Base-by-base conservation (phyloP, 2,329 filamentous ascomycete genomes). In the Raffaelea deltoideospora region DNA sequence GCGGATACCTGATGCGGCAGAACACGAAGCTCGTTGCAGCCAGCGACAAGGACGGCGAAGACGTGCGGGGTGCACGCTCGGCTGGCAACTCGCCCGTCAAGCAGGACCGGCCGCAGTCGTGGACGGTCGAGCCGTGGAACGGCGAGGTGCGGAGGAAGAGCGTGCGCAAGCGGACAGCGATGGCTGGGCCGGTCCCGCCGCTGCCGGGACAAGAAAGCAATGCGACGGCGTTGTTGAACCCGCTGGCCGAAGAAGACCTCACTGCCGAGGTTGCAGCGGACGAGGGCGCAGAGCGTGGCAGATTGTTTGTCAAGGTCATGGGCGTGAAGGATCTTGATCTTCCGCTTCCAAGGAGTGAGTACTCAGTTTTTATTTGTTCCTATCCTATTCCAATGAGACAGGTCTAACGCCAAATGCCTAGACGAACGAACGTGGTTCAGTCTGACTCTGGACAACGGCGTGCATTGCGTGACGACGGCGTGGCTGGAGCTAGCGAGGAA, bases 111-210 rank as follows among this genome's bases (percentile, higher is more conserved):
- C 83, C 85, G 24, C 83, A 92, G 55, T 92, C 86, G 2, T 94
- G 90, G 82, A 90, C 85, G 13, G 90, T 93, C 5, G 90, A 96
- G 59, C 90, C 90, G 14, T 98, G 90, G 90, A 94, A 93, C 58
- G 75, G 79, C 41, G 82, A 86, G 56, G 58, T 67, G 31, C 74
- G 86, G 39, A 73, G 79, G 45, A 68, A 66, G 45, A 76, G 69
- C 47, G 59, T 74, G 27, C 67, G 74, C 44, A 79, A 79, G 59
- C 64, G 69, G 48, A 59, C 67, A 37, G 47, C 51, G 37, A 56
- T 64, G 22, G 63, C 64, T 18, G 83, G 82, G 1, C 65, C 79
- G 15, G 75, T 76, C 1, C 88, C 88, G 18, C 88, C 88, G 14
- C 58, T 95, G 45, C 88, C 90, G 14, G 87, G 88, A 8, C 84